These are phyloP conservation scores for Cylindrotheca closterium DNA, from an alignment of 108 stramenopile genomes.

Conservation along the genomic window DNA sequence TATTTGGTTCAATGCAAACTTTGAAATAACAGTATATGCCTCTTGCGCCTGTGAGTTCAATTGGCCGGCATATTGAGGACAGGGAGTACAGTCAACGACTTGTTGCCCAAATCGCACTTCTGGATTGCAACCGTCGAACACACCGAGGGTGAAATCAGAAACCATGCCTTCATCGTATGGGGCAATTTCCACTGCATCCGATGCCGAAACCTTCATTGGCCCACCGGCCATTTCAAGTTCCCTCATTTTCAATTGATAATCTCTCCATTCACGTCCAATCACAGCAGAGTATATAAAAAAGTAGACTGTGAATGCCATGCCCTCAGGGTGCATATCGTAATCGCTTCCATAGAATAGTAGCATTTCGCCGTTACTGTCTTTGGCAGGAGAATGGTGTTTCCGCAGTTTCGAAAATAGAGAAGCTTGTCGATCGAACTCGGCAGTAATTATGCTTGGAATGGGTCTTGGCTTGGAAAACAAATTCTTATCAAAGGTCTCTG, in stretches of 20 bases:
- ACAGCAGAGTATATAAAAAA: slow-evolving; percentile 72
- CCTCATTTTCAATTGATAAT: slow-evolving; percentile 26
- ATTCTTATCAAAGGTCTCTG: slow-evolving; percentile 58
- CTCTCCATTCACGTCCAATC: slow-evolving; percentile 69
- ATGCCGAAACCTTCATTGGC: neutral
- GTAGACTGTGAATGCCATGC: slow-evolving; percentile 76
- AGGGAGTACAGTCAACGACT: slow-evolving; percentile 22
- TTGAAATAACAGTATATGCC: slow-evolving; percentile 23
- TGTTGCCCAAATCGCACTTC: slow-evolving; percentile 1
- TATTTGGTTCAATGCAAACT: slow-evolving; percentile 8
- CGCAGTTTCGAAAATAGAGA: slow-evolving; percentile 61
- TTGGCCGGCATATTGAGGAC: slow-evolving; percentile 22
- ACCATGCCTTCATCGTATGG: neutral
- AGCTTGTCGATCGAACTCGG: slow-evolving; percentile 83
- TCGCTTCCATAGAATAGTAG: slow-evolving; percentile 38
- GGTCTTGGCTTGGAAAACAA: slow-evolving; percentile 70
- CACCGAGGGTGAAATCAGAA: slow-evolving; percentile 4
- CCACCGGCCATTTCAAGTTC: slow-evolving; percentile 15
- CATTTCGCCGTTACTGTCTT: slow-evolving; percentile 18
- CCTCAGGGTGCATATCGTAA: slow-evolving; percentile 60
- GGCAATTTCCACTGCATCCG: neutral
- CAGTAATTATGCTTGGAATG: slow-evolving; percentile 78
- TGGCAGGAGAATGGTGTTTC: slow-evolving; percentile 15
- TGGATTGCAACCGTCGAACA: slow-evolving; percentile 15
- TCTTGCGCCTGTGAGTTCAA: slow-evolving; percentile 24